Base-by-base conservation (phyloP, 768 basidiomycete genomes). In the Phylloporus sp. region DNA sequence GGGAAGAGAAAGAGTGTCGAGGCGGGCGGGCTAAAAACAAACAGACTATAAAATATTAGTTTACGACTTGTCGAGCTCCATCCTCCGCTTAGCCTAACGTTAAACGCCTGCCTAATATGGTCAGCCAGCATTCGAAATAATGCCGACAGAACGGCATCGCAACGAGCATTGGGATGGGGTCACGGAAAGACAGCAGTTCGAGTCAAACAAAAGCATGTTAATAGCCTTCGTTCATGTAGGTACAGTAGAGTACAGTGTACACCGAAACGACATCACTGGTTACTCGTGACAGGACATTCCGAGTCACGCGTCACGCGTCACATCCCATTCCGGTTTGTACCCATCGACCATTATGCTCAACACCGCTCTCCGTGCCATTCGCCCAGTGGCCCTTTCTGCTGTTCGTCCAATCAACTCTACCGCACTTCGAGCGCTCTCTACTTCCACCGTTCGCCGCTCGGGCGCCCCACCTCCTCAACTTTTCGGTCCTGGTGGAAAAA, bases 401-500 rank as follows among this genome's bases (percentile, higher is more conserved):
- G 28, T 51, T 45, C 67, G 54, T 51, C 44, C 62, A 43, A 46
- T 52, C 28, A 66, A 62, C 7, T 52, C 64, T 16, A 49, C 59
- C 47, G 54, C 74, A 10, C 46, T 77, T 29, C 84, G 88, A 57
- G 69, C 80, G 8, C 76, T 90, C 59, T 85, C 86, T 32, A 76
- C 76, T 36, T 80, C 80, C 28, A 63, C 80, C 29, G 72, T 76
- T 49, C 76, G 77, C 42, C 71, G 72, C 44, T 88, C 88, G 6
- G 85, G 73, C 32, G 70, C 84, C 29, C 76, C 80, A 15, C 73
- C 84, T 52, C 87, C 89, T 44, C 74, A 79, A 49, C 72, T 92
- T 57, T 86, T 75, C 58, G 90, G 91, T 56, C 64, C 79, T 45
- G 91, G 91, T 66, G 81, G 79, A 63, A 84, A 87, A 67, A 50